A percentile compares a stretch with the other conserved stretches of the same genome.
Conservation (phyloP, 2,329 filamentous ascomycete genomes). For the Microsporum canis region DNA sequence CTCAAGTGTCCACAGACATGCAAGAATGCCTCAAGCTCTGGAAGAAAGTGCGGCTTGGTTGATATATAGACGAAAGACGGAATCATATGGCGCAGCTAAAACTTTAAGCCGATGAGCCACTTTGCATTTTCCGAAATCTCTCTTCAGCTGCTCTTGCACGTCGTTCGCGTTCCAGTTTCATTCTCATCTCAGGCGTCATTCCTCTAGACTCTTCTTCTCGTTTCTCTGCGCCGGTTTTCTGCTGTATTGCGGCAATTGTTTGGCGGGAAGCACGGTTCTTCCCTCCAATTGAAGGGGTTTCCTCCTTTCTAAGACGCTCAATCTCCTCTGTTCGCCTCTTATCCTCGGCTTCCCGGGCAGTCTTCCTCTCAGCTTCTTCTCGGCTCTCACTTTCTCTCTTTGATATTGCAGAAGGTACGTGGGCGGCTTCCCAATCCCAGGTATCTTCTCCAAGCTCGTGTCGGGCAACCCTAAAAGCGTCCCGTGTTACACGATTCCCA, state of each 20-base stretch:
- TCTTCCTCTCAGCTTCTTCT: constrained; percentile 57
- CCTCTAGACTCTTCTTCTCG: constrained; percentile 75
- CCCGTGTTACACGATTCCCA: constrained; percentile 72
- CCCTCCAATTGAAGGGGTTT: constrained; percentile 19
- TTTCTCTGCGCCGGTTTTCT: constrained; percentile 67
- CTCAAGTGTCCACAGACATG: constrained; percentile 20
- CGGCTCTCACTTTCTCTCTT: constrained; percentile 60
- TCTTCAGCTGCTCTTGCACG: constrained; percentile 87
- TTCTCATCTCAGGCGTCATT: constrained; percentile 75
- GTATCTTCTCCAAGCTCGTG: constrained; percentile 63
- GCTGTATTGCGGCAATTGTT: constrained; percentile 30
- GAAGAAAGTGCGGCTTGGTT: constrained; percentile 23
- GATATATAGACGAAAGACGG: constrained; percentile 1
- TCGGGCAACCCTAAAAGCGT: constrained; percentile 83
- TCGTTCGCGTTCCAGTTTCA: constrained; percentile 73
- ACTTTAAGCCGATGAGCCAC: constrained; percentile 10
- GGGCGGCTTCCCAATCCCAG: constrained; percentile 69
- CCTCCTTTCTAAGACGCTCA: constrained; percentile 58
- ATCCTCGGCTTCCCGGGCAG: constrained; percentile 56
- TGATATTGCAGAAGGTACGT: constrained; percentile 59
- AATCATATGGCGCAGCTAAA: background rate
- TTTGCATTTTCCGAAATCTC: constrained; percentile 59
- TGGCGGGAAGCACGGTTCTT: constrained; percentile 17
- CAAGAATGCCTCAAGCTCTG: constrained; percentile 22
- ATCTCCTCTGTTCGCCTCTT: constrained; percentile 63